These are phyloP conservation scores for Solanum commersonii DNA, from an alignment of 257 asterid species.

Conservation along the genomic window DNA sequence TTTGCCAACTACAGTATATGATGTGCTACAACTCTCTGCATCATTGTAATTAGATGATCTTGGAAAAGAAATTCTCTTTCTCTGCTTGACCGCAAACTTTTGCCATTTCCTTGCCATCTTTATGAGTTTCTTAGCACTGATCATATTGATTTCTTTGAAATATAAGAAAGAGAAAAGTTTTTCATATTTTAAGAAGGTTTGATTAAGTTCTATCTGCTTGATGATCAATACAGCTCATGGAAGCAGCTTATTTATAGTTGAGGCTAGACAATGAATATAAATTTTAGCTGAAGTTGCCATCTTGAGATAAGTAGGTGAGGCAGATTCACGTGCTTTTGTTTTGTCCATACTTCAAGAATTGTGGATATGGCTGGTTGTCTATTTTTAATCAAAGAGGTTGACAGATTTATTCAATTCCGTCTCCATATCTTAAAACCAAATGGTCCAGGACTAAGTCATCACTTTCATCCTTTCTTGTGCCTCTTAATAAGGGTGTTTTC, in stretches of 20 bases:
- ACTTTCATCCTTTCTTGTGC: not conserved
- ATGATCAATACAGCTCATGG: not conserved
- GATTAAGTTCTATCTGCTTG: too few species aligned
- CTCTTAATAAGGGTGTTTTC: not conserved
- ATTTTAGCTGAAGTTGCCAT: not conserved
- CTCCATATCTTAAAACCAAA: not conserved
- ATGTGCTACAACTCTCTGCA: too few species aligned
- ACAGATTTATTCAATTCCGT: not conserved
- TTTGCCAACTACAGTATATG: too few species aligned
- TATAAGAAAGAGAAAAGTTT: too few species aligned
- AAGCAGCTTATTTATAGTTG: not conserved
- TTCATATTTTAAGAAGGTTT: too few species aligned
- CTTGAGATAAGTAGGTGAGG: not conserved
- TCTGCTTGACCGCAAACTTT: too few species aligned
- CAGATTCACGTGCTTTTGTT: not conserved
- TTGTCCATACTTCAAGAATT: not conserved
- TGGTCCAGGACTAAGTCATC: not conserved
- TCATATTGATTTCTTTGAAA: too few species aligned
- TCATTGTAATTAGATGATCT: too few species aligned
- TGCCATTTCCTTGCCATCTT: too few species aligned
- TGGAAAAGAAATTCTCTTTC: too few species aligned
- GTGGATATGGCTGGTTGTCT: not conserved
- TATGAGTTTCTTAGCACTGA: too few species aligned
- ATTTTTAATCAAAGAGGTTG: not conserved
- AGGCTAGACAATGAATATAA: not conserved